Percentiles rank a stretch among this genome's conserved stretches.
Evolutionary conservation across 495 filamentous ascomycete species (phyloP).

Genomic region (Xylaria acuta): DNA sequence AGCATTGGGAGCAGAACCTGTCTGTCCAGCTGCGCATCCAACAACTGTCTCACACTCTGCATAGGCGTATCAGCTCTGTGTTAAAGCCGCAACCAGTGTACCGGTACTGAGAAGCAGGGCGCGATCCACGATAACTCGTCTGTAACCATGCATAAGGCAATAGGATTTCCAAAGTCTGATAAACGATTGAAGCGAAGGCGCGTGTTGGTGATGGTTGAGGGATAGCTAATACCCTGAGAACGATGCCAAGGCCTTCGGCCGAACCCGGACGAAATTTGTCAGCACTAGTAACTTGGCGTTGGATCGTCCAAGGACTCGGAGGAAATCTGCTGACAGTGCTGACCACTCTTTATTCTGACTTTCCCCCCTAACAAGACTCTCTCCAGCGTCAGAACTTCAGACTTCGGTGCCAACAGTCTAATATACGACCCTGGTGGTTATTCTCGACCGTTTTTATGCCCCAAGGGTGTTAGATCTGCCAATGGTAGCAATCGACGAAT

Average conservation of each 20-base stretch:
- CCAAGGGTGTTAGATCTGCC: background rate
- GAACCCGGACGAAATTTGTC: slow-evolving; percentile 41
- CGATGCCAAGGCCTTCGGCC: slow-evolving; percentile 37
- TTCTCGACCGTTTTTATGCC: background rate
- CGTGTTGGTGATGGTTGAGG: background rate
- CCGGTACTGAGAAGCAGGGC: background rate
- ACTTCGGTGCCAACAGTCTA: background rate
- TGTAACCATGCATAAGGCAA: background rate
- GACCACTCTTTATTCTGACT: background rate
- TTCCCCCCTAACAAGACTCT: background rate
- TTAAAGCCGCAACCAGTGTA: background rate
- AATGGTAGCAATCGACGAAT: background rate
- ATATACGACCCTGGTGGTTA: background rate
- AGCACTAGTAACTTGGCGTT: slow-evolving; percentile 24
- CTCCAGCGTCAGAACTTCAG: background rate
- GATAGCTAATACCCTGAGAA: slow-evolving; percentile 12
- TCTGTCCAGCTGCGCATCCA: background rate
- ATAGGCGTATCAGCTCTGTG: background rate
- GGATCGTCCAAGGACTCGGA: background rate
- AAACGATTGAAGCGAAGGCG: background rate
- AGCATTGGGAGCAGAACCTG: background rate
- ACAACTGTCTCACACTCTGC: background rate
- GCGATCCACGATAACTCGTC: background rate
- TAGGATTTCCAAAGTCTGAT: background rate
- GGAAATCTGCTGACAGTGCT: background rate